A percentile compares a stretch with the other conserved stretches of the same genome.
phyloP scores from a whole-genome alignment of 2,329 filamentous ascomycete genomes.

The Simplicillium aogashimaense region DNA sequence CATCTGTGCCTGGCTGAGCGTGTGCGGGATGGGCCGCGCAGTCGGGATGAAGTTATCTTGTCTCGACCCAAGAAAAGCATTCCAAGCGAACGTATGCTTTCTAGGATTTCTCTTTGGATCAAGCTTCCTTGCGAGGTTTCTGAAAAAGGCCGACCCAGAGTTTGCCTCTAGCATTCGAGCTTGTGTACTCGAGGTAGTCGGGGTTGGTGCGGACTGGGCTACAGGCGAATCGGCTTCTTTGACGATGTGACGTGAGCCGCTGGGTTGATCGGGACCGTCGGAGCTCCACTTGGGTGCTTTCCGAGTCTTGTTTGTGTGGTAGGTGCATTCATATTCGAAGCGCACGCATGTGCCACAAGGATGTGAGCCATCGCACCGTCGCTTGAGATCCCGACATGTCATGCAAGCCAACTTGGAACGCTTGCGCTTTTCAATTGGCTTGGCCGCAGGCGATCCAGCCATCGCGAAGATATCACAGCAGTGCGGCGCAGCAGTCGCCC shows the following conservation, averaged over 20 bases:
- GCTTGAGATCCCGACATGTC: slow-evolving; percentile 44
- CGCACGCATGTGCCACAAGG: slow-evolving; percentile 43
- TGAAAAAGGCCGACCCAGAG: slow-evolving; percentile 45
- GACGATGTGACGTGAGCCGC: slow-evolving; percentile 1
- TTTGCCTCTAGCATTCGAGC: slow-evolving; percentile 40
- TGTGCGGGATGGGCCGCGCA: slow-evolving; percentile 28
- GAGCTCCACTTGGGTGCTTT: slow-evolving; percentile 3
- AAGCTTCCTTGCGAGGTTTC: slow-evolving; percentile 39
- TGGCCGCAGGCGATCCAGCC: no score
- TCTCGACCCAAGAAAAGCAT: slow-evolving; percentile 23
- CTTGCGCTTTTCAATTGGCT: slow-evolving; percentile 12
- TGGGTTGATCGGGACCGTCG: slow-evolving; percentile 1
- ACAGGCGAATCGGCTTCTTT: slow-evolving; percentile 3
- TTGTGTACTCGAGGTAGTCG: slow-evolving; percentile 11
- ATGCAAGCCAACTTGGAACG: slow-evolving; percentile 36
- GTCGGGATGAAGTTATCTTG: slow-evolving; percentile 11
- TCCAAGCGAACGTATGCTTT: slow-evolving; percentile 48
- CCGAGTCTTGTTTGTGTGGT: slow-evolving; percentile 17
- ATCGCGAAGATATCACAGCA: no score
- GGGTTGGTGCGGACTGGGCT: slow-evolving; percentile 12
- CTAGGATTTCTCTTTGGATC: slow-evolving; percentile 42
- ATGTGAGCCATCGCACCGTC: slow-evolving; percentile 42
- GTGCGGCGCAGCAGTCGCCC: no score
- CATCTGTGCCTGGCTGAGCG: slow-evolving; percentile 38
- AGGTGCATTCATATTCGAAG: slow-evolving; percentile 43